These are phyloP conservation scores for Ligustrum vulgare DNA, from an alignment of 257 asterid genomes.

Conservation along the genomic window DNA sequence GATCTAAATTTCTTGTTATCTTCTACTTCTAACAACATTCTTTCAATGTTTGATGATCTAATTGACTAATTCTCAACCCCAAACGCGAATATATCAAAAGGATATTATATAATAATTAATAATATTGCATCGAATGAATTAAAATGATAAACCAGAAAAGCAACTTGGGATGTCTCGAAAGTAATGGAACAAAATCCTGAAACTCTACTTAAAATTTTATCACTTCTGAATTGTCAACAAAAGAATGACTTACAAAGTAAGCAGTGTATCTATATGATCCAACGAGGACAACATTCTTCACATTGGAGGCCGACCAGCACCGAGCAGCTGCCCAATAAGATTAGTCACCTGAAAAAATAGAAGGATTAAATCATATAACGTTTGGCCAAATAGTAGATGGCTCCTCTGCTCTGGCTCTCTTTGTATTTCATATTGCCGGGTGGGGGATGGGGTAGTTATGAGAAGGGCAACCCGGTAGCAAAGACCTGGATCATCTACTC, in stretches of 20 bases:
- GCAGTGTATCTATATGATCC: background rate
- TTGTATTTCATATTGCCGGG: background rate
- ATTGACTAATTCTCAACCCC: background rate
- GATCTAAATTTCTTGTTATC: too few species aligned
- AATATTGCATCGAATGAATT: background rate
- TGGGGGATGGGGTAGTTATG: background rate
- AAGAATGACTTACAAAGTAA: background rate
- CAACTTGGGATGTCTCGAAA: background rate
- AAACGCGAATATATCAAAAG: background rate
- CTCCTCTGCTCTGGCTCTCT: background rate
- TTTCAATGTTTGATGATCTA: background rate
- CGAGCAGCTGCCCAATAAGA: conserved; percentile 40
- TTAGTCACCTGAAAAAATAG: conserved; percentile 36
- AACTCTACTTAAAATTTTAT: background rate
- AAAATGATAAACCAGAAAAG: background rate
- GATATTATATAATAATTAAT: background rate
- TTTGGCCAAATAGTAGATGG: background rate
- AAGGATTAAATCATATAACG: background rate
- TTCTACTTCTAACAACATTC: too few species aligned
- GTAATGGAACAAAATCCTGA: background rate
- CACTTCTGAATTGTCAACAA: background rate
- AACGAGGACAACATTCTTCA: conserved; percentile 14
- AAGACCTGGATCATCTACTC: background rate
- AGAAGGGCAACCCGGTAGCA: background rate
- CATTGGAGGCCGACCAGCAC: conserved; percentile 28